Evolutionary conservation across 1,284 basidiomycete species (phyloP).

Genomic region (Microbotryum intermedium): DNA sequence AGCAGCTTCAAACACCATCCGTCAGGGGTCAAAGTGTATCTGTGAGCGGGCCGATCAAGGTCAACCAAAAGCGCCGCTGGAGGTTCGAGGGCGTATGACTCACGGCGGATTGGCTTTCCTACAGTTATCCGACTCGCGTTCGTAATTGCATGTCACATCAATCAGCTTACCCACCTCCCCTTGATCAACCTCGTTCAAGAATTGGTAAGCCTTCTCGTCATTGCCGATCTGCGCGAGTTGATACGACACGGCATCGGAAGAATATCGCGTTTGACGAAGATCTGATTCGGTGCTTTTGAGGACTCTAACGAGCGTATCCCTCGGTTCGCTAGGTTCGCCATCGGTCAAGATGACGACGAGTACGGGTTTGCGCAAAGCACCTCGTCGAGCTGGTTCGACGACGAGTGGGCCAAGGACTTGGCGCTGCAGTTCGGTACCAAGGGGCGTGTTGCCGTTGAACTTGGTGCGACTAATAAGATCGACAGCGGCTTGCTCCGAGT

Average conservation of each 20-base stretch:
- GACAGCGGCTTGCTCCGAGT: neutral
- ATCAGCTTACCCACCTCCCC: neutral
- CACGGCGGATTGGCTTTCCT: neutral
- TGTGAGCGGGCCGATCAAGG: too few relatives aligned
- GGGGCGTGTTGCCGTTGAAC: neutral
- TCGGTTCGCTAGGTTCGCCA: neutral
- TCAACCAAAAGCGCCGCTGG: too few relatives aligned
- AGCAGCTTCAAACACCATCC: slow-evolving; percentile 1
- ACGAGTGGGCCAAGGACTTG: neutral
- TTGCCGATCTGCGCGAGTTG: neutral
- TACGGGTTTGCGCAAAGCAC: neutral
- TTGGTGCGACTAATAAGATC: neutral
- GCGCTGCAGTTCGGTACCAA: neutral
- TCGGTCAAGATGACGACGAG: neutral
- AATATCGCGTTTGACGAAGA: neutral
- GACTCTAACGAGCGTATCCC: neutral
- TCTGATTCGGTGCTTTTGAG: neutral
- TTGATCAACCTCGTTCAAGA: neutral
- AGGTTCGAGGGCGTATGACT: too few relatives aligned
- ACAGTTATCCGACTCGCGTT: neutral
- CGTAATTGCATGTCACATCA: neutral
- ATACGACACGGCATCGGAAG: neutral
- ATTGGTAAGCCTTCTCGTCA: neutral
- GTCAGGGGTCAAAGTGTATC: neutral
- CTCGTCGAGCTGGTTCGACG: neutral